A percentile compares a stretch with the other conserved stretches of the same genome.
Evolutionary conservation across 1,284 basidiomycete genomes (phyloP).

Genomic region (Exobasidium rhododendri): DNA sequence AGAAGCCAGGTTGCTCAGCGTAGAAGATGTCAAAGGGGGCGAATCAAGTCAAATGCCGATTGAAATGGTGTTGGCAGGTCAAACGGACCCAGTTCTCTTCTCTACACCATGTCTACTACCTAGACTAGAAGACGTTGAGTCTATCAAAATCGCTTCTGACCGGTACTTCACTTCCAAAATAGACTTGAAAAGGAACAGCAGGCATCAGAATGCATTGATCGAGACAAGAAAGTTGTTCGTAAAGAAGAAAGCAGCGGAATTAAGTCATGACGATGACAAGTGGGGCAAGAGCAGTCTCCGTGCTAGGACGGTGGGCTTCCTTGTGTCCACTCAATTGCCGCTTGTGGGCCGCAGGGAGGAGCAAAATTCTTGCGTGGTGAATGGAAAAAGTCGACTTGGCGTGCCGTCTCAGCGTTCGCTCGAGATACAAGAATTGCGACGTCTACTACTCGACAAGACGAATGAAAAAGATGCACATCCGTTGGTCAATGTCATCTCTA

Average conservation of each 20-base stretch:
- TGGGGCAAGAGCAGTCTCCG: neutral
- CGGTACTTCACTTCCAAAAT: neutral
- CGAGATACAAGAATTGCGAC: neutral
- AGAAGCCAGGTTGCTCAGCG: conserved; percentile 86
- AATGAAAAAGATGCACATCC: neutral
- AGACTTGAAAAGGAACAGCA: neutral
- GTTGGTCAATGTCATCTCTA: neutral
- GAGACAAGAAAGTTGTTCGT: neutral
- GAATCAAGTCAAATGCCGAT: conserved; percentile 34
- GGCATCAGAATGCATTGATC: neutral
- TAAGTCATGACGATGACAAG: conserved; percentile 1
- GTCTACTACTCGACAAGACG: neutral
- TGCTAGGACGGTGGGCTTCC: neutral
- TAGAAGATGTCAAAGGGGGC: conserved; percentile 58
- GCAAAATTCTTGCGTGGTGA: too few species aligned
- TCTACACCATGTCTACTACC: conserved; percentile 6
- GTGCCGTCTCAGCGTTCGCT: neutral
- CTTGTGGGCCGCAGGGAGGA: neutral
- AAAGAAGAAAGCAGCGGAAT: neutral
- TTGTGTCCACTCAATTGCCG: neutral
- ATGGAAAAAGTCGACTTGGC: neutral
- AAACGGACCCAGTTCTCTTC: neutral
- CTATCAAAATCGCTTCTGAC: conserved; percentile 1
- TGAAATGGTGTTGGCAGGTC: neutral
- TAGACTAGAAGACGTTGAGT: conserved; percentile 6